Conservation (phyloP, 2,329 filamentous ascomycete species). For the Apiospora pterosperma region DNA sequence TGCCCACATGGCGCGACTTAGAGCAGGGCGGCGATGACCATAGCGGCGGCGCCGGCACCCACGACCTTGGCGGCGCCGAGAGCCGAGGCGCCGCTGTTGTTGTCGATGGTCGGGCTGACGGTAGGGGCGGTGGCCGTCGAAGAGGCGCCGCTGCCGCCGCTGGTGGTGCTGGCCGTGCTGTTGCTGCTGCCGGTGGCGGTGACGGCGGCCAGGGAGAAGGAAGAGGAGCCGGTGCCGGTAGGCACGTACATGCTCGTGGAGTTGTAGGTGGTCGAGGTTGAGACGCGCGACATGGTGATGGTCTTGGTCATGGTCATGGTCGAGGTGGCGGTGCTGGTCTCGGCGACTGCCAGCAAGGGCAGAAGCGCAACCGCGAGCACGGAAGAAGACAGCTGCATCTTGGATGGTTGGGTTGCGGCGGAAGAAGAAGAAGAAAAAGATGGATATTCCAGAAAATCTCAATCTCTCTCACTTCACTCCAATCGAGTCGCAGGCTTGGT, state of each 20-base stretch:
- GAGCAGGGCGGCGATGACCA: constrained; percentile 48
- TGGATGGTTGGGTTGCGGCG: constrained; percentile 13
- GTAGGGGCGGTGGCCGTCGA: constrained; percentile 17
- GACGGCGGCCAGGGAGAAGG: constrained; percentile 16
- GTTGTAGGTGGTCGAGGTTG: constrained; percentile 33
- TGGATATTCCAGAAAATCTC: neutral
- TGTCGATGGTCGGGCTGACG: constrained; percentile 27
- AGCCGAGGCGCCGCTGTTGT: constrained; percentile 30
- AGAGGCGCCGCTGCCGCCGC: constrained; percentile 18
- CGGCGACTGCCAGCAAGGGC: constrained; percentile 51
- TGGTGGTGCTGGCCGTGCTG: constrained; percentile 15
- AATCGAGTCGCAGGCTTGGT: constrained; percentile 14
- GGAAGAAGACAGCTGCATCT: constrained; percentile 37
- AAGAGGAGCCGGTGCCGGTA: constrained; percentile 33
- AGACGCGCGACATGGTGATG: constrained; percentile 45
- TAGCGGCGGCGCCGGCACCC: constrained; percentile 47
- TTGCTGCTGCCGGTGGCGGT: constrained; percentile 25
- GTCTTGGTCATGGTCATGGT: constrained; percentile 51
- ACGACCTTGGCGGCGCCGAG: constrained; percentile 42
- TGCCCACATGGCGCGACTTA: constrained; percentile 29
- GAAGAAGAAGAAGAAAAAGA: neutral
- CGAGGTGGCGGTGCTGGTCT: constrained; percentile 38
- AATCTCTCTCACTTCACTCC: constrained; percentile 13
- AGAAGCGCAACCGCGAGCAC: constrained; percentile 46
- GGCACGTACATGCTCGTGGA: constrained; percentile 32